Conservation (phyloP, 2,329 filamentous ascomycete genomes). For the Canariomyces notabilis region DNA sequence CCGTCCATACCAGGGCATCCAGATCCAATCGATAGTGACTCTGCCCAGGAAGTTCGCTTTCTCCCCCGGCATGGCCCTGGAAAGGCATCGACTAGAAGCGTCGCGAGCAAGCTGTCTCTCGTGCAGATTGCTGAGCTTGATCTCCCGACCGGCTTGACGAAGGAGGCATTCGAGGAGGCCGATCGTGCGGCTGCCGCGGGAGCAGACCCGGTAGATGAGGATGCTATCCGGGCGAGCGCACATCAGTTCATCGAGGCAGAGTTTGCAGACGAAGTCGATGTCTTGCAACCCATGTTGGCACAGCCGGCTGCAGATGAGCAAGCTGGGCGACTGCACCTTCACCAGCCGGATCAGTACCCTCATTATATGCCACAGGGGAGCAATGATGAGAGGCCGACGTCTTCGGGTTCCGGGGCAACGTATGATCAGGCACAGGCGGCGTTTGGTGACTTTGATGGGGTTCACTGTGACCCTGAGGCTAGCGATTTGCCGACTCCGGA, state of each 20-base stretch:
- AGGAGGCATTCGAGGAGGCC: slow-evolving; percentile 50
- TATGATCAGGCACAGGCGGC: slow-evolving; percentile 60
- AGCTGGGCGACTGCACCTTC: slow-evolving; percentile 22
- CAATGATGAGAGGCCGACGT: slow-evolving; percentile 40
- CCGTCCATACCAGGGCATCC: slow-evolving; percentile 22
- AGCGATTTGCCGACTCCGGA: slow-evolving; percentile 21
- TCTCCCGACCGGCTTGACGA: slow-evolving; percentile 43
- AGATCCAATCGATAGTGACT: slow-evolving; percentile 33
- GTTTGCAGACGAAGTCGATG: slow-evolving; percentile 18
- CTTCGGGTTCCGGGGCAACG: slow-evolving; percentile 54
- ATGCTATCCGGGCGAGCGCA: slow-evolving; percentile 33
- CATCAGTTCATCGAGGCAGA: slow-evolving; percentile 34
- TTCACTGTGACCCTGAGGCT: slow-evolving; percentile 60
- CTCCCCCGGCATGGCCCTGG: slow-evolving; percentile 50
- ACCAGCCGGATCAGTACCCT: slow-evolving; percentile 21
- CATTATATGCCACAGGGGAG: slow-evolving; percentile 16
- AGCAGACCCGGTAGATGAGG: slow-evolving; percentile 33
- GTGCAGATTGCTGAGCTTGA: slow-evolving; percentile 56
- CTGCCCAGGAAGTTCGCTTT: slow-evolving; percentile 29
- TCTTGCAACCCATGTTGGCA: slow-evolving; percentile 19
- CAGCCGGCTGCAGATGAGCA: slow-evolving; percentile 9
- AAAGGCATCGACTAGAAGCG: slow-evolving; percentile 38
- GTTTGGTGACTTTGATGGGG: slow-evolving; percentile 78
- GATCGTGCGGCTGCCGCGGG: slow-evolving; percentile 37
- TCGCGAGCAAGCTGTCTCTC: slow-evolving; percentile 44